These are phyloP conservation scores for Furculomyces boomerangus DNA, from an alignment of 371 early-diverging fungal genomes.

Conservation along the genomic window DNA sequence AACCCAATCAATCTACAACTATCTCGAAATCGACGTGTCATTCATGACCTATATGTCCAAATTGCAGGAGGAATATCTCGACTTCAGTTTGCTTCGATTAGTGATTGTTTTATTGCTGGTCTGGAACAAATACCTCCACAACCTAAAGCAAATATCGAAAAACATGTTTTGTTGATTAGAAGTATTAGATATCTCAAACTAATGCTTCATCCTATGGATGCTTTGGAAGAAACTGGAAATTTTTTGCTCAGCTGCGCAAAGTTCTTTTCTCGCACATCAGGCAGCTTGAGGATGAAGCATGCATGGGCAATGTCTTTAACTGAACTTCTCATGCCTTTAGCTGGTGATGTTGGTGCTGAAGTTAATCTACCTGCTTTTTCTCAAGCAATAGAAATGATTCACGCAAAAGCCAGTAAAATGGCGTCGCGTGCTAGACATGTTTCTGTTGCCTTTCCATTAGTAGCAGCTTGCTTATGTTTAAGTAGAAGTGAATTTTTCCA, in stretches of 20 bases:
- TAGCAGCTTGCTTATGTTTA: constrained; percentile 72
- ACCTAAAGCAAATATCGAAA: constrained; percentile 32
- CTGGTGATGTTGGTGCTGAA: constrained; percentile 80
- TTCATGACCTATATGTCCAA: constrained; percentile 72
- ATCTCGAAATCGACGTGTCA: constrained; percentile 65
- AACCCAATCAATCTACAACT: constrained; percentile 61
- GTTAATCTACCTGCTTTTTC: constrained; percentile 88
- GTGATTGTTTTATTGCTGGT: constrained; percentile 82
- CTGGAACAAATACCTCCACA: constrained; percentile 37
- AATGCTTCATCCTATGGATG: constrained; percentile 82
- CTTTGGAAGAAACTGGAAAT: constrained; percentile 81
- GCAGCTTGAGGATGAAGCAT: constrained; percentile 64
- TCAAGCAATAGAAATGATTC: constrained; percentile 76
- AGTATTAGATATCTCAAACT: constrained; percentile 79
- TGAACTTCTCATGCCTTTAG: constrained; percentile 75
- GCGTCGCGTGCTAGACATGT: constrained; percentile 58
- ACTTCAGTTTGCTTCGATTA: constrained; percentile 78
- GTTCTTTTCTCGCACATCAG: constrained; percentile 61
- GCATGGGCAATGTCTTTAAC: constrained; percentile 82
- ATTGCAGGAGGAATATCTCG: constrained; percentile 75
- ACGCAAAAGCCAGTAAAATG: constrained; percentile 82
- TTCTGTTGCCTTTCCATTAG: constrained; percentile 66
- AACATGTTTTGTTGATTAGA: constrained; percentile 68
- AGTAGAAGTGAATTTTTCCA: constrained; percentile 76
- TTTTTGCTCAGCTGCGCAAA: constrained; percentile 73